Conservation (phyloP, 2,329 filamentous ascomycete genomes). For the Xylaria sp. region DNA sequence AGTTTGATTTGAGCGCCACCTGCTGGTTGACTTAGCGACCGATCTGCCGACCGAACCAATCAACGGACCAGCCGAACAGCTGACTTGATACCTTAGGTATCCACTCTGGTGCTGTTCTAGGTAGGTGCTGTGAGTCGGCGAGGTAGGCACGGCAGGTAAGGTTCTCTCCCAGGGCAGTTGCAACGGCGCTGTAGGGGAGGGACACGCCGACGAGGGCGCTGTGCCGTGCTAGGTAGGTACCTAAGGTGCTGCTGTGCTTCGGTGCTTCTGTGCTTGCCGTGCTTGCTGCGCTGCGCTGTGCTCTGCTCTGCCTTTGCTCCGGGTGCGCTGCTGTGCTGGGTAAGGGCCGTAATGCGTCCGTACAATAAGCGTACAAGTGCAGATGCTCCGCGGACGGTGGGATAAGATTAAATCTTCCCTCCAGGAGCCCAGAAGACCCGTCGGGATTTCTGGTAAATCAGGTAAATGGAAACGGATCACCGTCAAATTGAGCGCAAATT, state of each 20-base stretch:
- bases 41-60: neutral
- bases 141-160: no score
- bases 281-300: no score
- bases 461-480: constrained; percentile 1
- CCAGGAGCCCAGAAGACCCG: neutral
- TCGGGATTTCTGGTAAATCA: neutral
- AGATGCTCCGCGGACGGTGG: neutral
- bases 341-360: neutral
- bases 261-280: no score
- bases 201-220: neutral
- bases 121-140: neutral
- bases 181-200: neutral
- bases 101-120: neutral
- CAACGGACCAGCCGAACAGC: neutral
- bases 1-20: neutral
- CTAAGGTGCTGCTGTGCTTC: no score
- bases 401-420: neutral
- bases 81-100: neutral
- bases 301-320: no score
- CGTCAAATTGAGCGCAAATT: constrained; percentile 4
- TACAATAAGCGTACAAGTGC: no score
- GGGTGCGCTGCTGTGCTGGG: neutral
- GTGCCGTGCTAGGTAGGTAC: no score
- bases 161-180: neutral
- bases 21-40: neutral